Evolutionary conservation across 495 filamentous ascomycete genomes (phyloP).

Genomic region (Podospora conica): DNA sequence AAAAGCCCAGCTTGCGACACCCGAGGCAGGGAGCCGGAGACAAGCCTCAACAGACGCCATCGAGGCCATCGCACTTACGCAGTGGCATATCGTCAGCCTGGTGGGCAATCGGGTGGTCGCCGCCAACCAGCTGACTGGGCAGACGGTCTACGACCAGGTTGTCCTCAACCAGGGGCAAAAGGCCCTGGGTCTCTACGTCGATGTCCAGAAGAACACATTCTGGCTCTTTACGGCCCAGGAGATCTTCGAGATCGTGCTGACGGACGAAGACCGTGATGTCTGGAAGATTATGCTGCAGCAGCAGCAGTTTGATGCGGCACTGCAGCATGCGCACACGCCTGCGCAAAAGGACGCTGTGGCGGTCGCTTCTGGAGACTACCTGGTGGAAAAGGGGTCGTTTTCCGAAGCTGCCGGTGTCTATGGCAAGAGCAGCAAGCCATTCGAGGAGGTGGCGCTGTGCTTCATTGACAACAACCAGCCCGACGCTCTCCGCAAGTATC

Average conservation of each 20-base stretch:
- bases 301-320: constrained; percentile 80
- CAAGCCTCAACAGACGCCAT: constrained; percentile 63
- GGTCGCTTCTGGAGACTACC: constrained; percentile 80
- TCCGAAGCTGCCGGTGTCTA: constrained; percentile 83
- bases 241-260: constrained; percentile 87
- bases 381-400: constrained; percentile 72
- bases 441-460: constrained; percentile 87
- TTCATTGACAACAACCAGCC: constrained; percentile 86
- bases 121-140: constrained; percentile 77
- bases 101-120: constrained; percentile 76
- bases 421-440: constrained; percentile 91
- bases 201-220: constrained; percentile 88
- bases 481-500: constrained; percentile 87
- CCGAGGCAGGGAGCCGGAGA: constrained; percentile 57
- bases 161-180: constrained; percentile 77
- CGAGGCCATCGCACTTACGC: constrained; percentile 75
- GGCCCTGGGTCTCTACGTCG: constrained; percentile 73
- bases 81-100: constrained; percentile 87
- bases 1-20: constrained; percentile 60
- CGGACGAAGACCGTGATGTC: constrained; percentile 84
- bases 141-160: constrained; percentile 75
- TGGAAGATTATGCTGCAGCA: constrained; percentile 86
- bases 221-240: constrained; percentile 89
- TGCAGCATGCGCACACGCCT: constrained; percentile 66
- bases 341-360: constrained; percentile 83